phyloP scores from a whole-genome alignment of 2,329 filamentous ascomycete species.

The Gliomastix tumulicola region DNA sequence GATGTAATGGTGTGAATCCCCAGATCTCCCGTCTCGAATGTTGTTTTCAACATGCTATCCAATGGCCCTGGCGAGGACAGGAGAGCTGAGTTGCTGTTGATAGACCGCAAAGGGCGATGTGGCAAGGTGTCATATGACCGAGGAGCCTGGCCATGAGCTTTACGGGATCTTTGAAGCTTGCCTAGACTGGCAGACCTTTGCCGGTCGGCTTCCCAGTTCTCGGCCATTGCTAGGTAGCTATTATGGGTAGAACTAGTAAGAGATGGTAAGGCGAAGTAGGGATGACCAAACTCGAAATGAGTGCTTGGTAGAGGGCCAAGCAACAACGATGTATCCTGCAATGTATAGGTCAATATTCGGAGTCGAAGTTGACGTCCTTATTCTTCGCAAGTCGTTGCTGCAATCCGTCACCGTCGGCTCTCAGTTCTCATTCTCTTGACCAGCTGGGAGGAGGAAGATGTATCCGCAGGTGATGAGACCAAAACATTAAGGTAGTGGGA shows the following conservation, averaged over 20 bases:
- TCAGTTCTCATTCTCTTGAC: too few relatives aligned
- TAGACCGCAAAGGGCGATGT: conserved; percentile 32
- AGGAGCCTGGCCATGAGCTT: conserved; percentile 3
- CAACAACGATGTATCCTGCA: too few relatives aligned
- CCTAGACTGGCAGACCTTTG: conserved; percentile 31
- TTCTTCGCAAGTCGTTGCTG: too few relatives aligned
- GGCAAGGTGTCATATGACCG: too few relatives aligned
- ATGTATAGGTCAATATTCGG: too few relatives aligned
- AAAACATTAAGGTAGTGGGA: too few relatives aligned
- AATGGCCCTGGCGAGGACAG: conserved; percentile 45
- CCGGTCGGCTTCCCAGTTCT: conserved; percentile 3
- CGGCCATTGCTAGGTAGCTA: not conserved
- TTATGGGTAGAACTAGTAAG: not conserved
- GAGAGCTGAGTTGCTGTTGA: conserved; percentile 33
- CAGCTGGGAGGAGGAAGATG: too few relatives aligned
- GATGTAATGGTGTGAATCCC: conserved; percentile 52
- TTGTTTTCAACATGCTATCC: conserved; percentile 60
- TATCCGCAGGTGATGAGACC: too few relatives aligned
- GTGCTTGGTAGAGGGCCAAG: too few relatives aligned
- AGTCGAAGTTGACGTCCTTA: too few relatives aligned
- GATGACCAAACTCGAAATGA: too few relatives aligned
- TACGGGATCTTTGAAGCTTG: conserved; percentile 27
- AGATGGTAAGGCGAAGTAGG: not conserved
- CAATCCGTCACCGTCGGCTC: too few relatives aligned
- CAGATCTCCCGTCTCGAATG: conserved; percentile 60